These are phyloP conservation scores for Trichoderma semiorbis DNA, from an alignment of 2,329 filamentous ascomycete genomes.

Conservation along the genomic window DNA sequence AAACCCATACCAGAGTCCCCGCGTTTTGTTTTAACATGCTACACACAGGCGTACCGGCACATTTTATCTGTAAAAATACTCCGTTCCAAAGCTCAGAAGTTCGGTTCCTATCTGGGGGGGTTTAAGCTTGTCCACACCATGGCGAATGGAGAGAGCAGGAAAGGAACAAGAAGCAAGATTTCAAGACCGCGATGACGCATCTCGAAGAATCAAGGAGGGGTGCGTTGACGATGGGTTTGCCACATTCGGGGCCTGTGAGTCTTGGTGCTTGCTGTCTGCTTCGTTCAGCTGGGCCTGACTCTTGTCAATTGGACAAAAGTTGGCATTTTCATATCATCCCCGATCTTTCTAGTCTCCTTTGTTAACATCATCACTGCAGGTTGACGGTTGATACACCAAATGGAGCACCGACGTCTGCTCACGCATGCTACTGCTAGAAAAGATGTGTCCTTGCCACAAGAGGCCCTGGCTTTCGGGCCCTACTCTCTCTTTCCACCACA, in stretches of 20 bases:
- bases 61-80: not conserved
- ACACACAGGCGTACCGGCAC: not conserved
- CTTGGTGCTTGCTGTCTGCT: not conserved
- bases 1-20: constrained; percentile 8
- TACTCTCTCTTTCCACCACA: constrained; percentile 14
- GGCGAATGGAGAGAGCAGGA: not conserved
- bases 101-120: not conserved
- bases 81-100: not conserved
- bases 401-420: constrained; percentile 20
- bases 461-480: constrained; percentile 15
- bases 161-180: not conserved
- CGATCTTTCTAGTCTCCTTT: constrained; percentile 11
- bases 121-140: not conserved
- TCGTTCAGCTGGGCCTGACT: not conserved
- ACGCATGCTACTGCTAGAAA: constrained; percentile 28
- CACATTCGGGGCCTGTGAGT: not conserved
- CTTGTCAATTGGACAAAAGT: constrained; percentile 23
- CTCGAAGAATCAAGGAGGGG: not conserved
- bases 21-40: constrained; percentile 12
- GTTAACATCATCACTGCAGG: constrained; percentile 5
- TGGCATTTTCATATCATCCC: not conserved
- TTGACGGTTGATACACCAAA: constrained; percentile 20
- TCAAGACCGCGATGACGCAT: not conserved
- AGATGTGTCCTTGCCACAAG: constrained; percentile 30
- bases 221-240: not conserved